Conservation (phyloP, 345 rosid species). For the Ailanthus altissimus region DNA sequence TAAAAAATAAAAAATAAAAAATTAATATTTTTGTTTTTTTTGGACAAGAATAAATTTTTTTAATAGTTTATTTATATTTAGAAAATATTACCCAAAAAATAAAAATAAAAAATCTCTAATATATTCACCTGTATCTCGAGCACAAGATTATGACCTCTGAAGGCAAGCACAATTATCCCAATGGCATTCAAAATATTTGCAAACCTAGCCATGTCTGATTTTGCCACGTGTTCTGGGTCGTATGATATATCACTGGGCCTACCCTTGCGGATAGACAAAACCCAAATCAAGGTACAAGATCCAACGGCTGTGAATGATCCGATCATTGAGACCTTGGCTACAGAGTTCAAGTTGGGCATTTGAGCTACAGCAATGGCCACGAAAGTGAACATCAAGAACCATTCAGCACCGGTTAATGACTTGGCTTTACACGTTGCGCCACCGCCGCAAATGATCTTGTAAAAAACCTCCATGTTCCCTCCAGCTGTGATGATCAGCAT, state of each 20-base stretch:
- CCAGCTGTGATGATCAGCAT: slow-evolving; percentile 51
- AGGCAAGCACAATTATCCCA: slow-evolving; percentile 46
- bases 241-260: slow-evolving; percentile 29
- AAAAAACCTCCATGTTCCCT: slow-evolving; percentile 31
- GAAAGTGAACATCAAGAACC: slow-evolving; percentile 50
- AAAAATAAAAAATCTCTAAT: too few species aligned
- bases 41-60: too few species aligned
- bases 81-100: too few species aligned
- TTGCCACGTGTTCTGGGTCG: neutral
- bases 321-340: slow-evolving; percentile 37
- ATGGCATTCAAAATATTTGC: slow-evolving; percentile 37
- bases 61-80: too few species aligned
- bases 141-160: slow-evolving; percentile 63
- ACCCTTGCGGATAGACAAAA: slow-evolving; percentile 30
- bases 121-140: slow-evolving; percentile 57
- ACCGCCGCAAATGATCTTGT: slow-evolving; percentile 19
- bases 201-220: slow-evolving; percentile 26
- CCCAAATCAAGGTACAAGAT: slow-evolving; percentile 44
- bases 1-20: too few species aligned
- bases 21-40: too few species aligned
- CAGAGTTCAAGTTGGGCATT: slow-evolving; percentile 50
- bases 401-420: slow-evolving; percentile 34
- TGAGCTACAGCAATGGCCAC: slow-evolving; percentile 43
- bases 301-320: slow-evolving; percentile 43
- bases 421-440: slow-evolving; percentile 20